These are phyloP conservation scores for Urtica urens DNA, from an alignment of 306 rosid genomes.

Conservation along the genomic window DNA sequence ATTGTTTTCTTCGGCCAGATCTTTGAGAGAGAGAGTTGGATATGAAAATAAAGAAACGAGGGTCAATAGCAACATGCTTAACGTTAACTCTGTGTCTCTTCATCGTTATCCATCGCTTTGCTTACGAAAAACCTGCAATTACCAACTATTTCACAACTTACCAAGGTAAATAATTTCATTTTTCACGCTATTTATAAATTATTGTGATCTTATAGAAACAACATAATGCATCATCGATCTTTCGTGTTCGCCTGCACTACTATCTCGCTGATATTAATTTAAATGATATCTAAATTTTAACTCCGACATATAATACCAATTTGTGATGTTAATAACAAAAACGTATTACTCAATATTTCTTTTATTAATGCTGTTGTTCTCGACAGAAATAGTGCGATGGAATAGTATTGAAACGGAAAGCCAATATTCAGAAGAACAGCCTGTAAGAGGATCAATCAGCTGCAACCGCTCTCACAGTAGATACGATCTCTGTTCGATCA, in stretches of 20 bases:
- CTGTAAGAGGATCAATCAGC: constrained; percentile 7
- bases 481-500: constrained; percentile 34
- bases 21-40: neutral
- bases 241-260: too few relatives aligned
- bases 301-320: too few relatives aligned
- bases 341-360: too few relatives aligned
- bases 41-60: neutral
- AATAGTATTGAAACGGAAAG: too few relatives aligned
- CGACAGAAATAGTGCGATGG: neutral
- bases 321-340: too few relatives aligned
- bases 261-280: too few relatives aligned
- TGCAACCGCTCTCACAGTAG: constrained; percentile 21
- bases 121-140: neutral
- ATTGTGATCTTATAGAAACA: too few relatives aligned
- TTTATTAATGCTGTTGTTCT: neutral
- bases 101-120: neutral
- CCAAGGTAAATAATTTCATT: constrained; percentile 2
- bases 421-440: neutral
- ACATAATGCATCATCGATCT: too few relatives aligned
- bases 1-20: neutral
- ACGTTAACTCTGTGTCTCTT: neutral
- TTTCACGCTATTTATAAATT: too few relatives aligned
- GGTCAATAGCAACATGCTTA: constrained; percentile 1
- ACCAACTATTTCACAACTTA: neutral
- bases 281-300: too few relatives aligned